Evolutionary conservation across 164 flowering plant genomes (phyloP).

Genomic region (Cinnamomum chago): DNA sequence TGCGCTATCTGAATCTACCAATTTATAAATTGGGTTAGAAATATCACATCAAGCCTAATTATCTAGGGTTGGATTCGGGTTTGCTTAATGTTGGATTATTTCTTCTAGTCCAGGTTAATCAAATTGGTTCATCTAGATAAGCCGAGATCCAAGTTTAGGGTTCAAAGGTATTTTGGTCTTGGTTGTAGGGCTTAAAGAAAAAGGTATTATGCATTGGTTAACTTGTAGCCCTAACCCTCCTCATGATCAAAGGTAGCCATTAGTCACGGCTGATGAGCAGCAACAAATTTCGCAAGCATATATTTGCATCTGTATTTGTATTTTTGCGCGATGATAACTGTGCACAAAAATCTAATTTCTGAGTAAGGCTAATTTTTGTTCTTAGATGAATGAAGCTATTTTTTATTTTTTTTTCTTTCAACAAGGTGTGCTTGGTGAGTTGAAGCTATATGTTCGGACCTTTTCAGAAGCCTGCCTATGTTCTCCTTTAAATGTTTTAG

Average conservation of each 20-base stretch:
- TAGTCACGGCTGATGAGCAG: background rate
- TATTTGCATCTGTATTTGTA: background rate
- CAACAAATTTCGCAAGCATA: background rate
- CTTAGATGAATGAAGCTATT: background rate
- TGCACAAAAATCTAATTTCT: background rate
- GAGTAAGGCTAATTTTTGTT: background rate
- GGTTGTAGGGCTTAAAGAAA: too few species aligned
- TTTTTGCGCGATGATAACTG: background rate
- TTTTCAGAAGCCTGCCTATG: background rate
- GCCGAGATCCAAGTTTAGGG: too few species aligned
- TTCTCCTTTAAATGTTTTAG: background rate
- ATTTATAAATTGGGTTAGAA: too few species aligned
- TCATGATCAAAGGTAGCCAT: background rate
- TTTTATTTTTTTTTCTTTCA: background rate
- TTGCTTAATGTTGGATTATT: too few species aligned
- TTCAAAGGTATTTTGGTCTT: too few species aligned
- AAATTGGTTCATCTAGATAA: too few species aligned
- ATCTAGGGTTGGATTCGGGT: too few species aligned
- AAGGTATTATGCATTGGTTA: background rate
- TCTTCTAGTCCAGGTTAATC: too few species aligned
- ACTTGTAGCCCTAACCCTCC: background rate
- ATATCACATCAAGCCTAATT: too few species aligned
- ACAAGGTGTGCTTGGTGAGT: background rate
- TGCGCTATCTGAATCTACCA: too few species aligned
- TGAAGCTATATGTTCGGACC: background rate